Conservation (phyloP, 106 monocot genomes). For the Allium sativum region DNA sequence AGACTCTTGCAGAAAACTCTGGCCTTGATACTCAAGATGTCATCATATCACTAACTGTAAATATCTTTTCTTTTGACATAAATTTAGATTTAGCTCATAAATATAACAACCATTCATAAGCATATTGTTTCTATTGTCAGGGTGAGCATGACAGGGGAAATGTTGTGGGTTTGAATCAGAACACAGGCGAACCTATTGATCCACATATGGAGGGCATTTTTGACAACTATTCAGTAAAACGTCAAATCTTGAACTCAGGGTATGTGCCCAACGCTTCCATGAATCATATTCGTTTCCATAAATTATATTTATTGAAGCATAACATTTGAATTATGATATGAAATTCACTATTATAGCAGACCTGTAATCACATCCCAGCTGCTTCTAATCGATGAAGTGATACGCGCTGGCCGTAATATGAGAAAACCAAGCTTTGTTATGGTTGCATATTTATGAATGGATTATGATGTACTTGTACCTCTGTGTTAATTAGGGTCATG, state of each 20-base stretch:
- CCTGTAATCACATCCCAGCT: constrained; percentile 90
- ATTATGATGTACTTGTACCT: too few species aligned
- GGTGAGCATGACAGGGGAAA: constrained; percentile 85
- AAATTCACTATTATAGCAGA: constrained; percentile 20
- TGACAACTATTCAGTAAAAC: constrained; percentile 90
- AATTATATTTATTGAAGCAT: too few species aligned
- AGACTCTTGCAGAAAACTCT: constrained; percentile 91
- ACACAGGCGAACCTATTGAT: constrained; percentile 84
- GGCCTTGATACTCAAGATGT: constrained; percentile 96
- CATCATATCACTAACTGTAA: constrained; percentile 71
- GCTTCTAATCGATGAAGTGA: constrained; percentile 90
- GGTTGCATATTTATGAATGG: too few species aligned
- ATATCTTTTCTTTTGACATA: not conserved
- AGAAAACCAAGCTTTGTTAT: constrained; percentile 42
- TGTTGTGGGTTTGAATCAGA: constrained; percentile 74
- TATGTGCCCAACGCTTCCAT: constrained; percentile 9
- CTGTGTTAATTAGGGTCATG: too few species aligned
- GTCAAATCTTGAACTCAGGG: constrained; percentile 95
- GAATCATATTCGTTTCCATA: too few species aligned
- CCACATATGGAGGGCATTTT: constrained; percentile 94
- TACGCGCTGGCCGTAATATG: constrained; percentile 93
- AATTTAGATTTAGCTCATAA: not conserved
- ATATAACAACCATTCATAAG: not conserved
- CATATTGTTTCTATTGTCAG: constrained; percentile 17
- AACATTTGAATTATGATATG: too few species aligned